Base-by-base conservation (phyloP, 2,329 filamentous ascomycete species). In the Grosmannia huntii region DNA sequence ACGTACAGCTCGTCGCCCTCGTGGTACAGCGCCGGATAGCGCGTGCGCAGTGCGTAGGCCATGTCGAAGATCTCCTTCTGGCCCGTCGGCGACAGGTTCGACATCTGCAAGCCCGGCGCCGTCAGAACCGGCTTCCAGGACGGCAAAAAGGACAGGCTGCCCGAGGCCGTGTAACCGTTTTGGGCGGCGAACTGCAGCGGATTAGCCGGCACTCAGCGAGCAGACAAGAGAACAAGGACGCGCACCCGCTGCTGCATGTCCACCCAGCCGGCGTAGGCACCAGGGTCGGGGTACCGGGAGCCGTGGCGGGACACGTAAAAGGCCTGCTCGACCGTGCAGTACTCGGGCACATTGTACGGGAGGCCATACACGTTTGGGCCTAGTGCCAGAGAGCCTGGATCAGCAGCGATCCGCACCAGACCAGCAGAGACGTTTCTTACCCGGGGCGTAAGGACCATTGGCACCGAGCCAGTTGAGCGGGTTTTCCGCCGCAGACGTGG, bases 251-350 rank as follows among this genome's bases (percentile, higher is more conserved):
- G 63, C 49, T 73, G 68, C 69, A 79, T 72, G 5, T 71, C 70
- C 2, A 74, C 67, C 83, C 83, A 87, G 52, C 75, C 73, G 5
- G 71, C 69, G 60, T 85, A 84, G 5, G 84, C 81, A 4, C 82
- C 80, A 1, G 70, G 70, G 61, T 85, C 83, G 0, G 82, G 83
- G 64, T 79, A 87, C 49, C 83, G 74, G 49, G 80, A 83, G 21
- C 83, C 84, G 70, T 85, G 83, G 21, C 82, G 77, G 2, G 76
- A 74, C 38, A 82, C 70, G 61, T 83, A 85, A 5, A 80, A 79
- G 3, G 78, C 82, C 64, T 83, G 77, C 60, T 86, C 80, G 4
- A 86, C 76, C 11, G 70, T 71, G 66, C 83, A 86, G 50, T 76
- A 73, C 1, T 76, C 71, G 0, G 83, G 83, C 1, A 81, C 71